Conservation (phyloP, 2,329 filamentous ascomycete species). For the Scopulariopsis brevicaulis region DNA sequence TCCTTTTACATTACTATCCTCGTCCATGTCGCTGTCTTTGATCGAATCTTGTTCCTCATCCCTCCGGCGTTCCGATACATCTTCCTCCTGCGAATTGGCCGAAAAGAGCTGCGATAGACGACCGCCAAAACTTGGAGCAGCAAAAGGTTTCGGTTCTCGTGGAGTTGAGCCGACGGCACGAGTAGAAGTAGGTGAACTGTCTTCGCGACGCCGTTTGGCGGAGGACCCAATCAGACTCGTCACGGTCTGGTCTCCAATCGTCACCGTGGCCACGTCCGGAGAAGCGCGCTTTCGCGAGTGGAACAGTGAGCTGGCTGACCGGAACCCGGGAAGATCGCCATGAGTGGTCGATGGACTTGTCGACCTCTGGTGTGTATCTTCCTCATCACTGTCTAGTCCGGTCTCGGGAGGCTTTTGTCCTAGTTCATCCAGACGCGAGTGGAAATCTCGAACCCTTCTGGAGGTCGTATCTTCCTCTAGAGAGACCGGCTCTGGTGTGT, state of each 20-base stretch:
- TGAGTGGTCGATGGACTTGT: background rate
- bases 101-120: slow-evolving; percentile 32
- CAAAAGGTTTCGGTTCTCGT: background rate
- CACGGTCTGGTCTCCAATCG: slow-evolving; percentile 56
- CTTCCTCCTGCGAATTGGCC: slow-evolving; percentile 12
- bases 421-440: slow-evolving; percentile 12
- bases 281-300: slow-evolving; percentile 39
- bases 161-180: background rate
- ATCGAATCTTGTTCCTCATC: slow-evolving; percentile 11
- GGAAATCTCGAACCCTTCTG: slow-evolving; percentile 20
- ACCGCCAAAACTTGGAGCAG: slow-evolving; percentile 27
- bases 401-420: background rate
- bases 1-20: slow-evolving; percentile 9
- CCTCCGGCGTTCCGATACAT: slow-evolving; percentile 1
- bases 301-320: slow-evolving; percentile 6
- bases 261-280: slow-evolving; percentile 60
- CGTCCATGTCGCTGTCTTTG: slow-evolving; percentile 17
- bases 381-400: background rate
- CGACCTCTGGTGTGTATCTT: background rate
- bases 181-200: background rate
- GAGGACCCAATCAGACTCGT: slow-evolving; percentile 53
- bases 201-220: slow-evolving; percentile 25
- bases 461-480: slow-evolving; percentile 6
- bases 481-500: background rate
- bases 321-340: slow-evolving; percentile 10